A percentile compares a stretch with the other conserved stretches of the same genome.
These are phyloP conservation scores for Boechera divaricarpa DNA, from an alignment of 345 rosid genomes.

Conservation along the genomic window DNA sequence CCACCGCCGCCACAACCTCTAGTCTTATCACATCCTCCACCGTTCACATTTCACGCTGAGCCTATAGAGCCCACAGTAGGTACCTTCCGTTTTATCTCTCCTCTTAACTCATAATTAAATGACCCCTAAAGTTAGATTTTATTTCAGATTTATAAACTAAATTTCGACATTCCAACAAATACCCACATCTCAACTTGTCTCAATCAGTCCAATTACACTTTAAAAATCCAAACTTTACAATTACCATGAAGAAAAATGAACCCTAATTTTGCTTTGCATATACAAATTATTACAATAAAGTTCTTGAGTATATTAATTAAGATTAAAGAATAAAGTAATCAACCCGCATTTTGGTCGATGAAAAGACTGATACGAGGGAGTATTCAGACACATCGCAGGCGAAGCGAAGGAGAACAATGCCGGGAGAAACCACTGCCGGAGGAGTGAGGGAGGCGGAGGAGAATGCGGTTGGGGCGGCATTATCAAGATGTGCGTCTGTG, in stretches of 20 bases:
- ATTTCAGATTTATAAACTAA: background rate
- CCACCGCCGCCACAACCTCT: constrained; percentile 34
- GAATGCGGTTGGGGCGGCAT: constrained; percentile 53
- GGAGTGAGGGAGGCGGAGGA: constrained; percentile 3
- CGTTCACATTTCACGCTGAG: constrained; percentile 25
- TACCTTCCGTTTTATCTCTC: constrained; percentile 43
- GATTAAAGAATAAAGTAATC: background rate
- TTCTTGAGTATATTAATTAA: background rate
- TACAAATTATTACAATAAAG: background rate
- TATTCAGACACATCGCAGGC: constrained; percentile 60
- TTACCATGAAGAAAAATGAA: background rate
- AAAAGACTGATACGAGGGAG: constrained; percentile 55
- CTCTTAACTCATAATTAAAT: constrained; percentile 18
- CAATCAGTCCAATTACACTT: background rate
- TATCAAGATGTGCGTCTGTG: constrained; percentile 62
- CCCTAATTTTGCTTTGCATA: background rate
- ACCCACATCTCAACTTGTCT: background rate
- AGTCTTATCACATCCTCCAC: constrained; percentile 19
- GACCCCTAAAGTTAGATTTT: background rate
- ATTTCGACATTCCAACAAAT: constrained; percentile 1
- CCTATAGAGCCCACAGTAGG: constrained; percentile 53
- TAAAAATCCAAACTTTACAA: background rate
- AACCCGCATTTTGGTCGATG: background rate
- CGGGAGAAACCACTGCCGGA: background rate
- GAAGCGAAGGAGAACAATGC: constrained; percentile 52